Base-by-base conservation (phyloP, 306 rosid species). In the Prunus persica region DNA sequence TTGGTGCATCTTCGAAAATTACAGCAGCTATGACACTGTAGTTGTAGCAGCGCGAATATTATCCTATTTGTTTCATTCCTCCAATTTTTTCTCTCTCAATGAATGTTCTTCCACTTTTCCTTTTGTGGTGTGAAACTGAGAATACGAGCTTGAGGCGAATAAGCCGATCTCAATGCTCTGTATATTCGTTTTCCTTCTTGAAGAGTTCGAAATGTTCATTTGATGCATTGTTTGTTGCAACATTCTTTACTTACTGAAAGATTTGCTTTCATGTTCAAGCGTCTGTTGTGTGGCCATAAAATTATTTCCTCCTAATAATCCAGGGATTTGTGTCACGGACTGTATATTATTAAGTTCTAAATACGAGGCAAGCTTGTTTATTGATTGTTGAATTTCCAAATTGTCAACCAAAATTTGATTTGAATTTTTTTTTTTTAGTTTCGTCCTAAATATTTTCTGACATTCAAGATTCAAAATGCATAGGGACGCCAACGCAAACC, bases 1-100 rank as follows among this genome's bases (percentile, higher is more conserved):
- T 67, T 96, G 87, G 97, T 88, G 83, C 97, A 88, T 89, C 97
- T 96, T 74, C 86, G 87, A 3, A 90, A 87, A 85, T 52, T 85
- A 71, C 91, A 90, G 82, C 92, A 86, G 81, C 72, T 77, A 70
- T 86, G 77, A 74, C 60, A 87, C 72, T 50, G 66, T 47, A 79
- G 76, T 63, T 76, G 60, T 85, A 67, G 74, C 82, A 73, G 69
- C 77, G 63, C 81, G 76, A 76, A 60, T 56, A 65, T 81, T 69
- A 13, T 71, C 72, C 54, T 32, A 82, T 72, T 78, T 78, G 73
- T 78, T 19, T 52, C 58, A 70, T 80, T 82, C 73, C 73, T 84
- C 79, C 82, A 63, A 55, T 0, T 19, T 51, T 47, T 28, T 45
- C 11, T 45, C 28, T 62, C 64, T 62, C 62, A 81, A 79, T 78